Percentiles rank a stretch among this genome's conserved stretches.
phyloP scores from a whole-genome alignment of 441 rosid genomes.

The Hura crepitans region DNA sequence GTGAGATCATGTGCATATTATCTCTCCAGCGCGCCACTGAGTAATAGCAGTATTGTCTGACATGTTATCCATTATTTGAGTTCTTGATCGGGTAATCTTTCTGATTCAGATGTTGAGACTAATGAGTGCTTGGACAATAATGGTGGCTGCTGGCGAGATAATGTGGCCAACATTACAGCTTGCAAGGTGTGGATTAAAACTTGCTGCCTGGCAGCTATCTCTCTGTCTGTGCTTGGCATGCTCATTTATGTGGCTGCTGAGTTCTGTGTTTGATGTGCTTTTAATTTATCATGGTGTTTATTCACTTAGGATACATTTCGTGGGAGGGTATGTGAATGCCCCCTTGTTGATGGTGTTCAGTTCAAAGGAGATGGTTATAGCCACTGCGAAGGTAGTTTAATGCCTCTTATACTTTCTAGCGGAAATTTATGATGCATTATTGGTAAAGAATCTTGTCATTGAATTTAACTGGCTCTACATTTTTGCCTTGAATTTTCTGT shows the following conservation, averaged over 20 bases:
- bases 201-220: neutral
- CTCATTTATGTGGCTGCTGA: neutral
- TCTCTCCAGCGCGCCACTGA: neutral
- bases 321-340: conserved; percentile 94
- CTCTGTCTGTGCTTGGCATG: neutral
- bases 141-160: conserved; percentile 97
- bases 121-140: conserved; percentile 93
- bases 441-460: neutral
- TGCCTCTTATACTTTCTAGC: conserved; percentile 9
- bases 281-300: neutral
- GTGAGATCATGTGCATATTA: neutral
- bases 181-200: conserved; percentile 62
- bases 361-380: conserved; percentile 98
- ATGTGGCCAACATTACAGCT: conserved; percentile 74
- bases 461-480: neutral
- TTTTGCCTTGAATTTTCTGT: neutral
- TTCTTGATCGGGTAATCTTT: conserved; percentile 20
- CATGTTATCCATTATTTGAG: conserved; percentile 15
- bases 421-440: neutral
- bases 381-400: conserved; percentile 75
- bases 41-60: neutral
- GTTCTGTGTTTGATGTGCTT: neutral
- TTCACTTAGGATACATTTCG: conserved; percentile 86
- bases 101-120: conserved; percentile 77
- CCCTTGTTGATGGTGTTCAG: conserved; percentile 83